Conservation (phyloP, 768 basidiomycete genomes). For the Tylopilus intermedius region DNA sequence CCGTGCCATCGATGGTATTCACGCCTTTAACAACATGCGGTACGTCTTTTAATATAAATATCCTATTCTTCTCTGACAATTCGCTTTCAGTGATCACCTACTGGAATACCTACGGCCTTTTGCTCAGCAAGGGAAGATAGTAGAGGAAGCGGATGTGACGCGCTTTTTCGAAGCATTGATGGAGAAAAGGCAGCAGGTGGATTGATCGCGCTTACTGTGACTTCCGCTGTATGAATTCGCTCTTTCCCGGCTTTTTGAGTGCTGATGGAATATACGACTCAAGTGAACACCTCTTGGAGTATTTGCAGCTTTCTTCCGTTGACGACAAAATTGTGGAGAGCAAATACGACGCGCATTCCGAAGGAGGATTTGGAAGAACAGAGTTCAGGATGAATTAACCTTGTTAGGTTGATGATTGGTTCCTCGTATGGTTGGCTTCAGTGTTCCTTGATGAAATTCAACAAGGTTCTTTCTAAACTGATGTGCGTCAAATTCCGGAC, state of each 20-base stretch:
- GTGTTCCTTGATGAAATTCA: not conserved
- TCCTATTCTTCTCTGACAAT: not conserved
- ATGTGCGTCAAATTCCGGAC: not conserved
- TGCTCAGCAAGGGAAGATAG: conserved; percentile 70
- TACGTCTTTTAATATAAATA: conserved; percentile 29
- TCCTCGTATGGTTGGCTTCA: not conserved
- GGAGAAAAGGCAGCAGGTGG: conserved; percentile 24
- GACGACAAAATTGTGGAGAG: too few relatives aligned
- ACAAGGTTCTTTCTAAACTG: not conserved
- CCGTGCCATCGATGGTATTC: conserved; percentile 75
- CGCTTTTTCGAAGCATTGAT: conserved; percentile 57
- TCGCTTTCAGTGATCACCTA: conserved; percentile 54
- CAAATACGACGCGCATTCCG: too few relatives aligned
- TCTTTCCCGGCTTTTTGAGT: too few relatives aligned
- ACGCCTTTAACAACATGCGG: conserved; percentile 82
- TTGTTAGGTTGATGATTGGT: too few relatives aligned
- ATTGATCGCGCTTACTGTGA: not conserved
- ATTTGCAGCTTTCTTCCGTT: too few relatives aligned
- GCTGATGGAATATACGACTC: too few relatives aligned
- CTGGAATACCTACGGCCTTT: conserved; percentile 72
- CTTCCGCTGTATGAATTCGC: too few relatives aligned
- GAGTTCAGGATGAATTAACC: not conserved
- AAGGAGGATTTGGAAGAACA: not conserved
- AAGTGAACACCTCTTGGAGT: too few relatives aligned
- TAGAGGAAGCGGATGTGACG: conserved; percentile 66